These are phyloP conservation scores for Phytophthora nicotianae DNA, from an alignment of 352 stramenopile species.

Conservation along the genomic window DNA sequence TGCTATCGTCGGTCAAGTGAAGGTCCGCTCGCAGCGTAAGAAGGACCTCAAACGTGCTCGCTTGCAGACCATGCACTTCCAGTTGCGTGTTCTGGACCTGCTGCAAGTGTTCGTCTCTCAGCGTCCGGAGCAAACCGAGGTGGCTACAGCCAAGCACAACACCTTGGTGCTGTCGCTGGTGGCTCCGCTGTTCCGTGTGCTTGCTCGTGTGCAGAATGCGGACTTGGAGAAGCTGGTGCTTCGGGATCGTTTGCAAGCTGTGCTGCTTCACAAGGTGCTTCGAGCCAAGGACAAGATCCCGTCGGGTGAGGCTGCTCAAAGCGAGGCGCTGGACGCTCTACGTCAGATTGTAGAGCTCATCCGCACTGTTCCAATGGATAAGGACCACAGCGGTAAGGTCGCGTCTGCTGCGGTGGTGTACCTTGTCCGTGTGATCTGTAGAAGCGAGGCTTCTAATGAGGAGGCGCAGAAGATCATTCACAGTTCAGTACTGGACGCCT, in stretches of 20 bases:
- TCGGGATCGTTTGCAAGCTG: slow-evolving; percentile 69
- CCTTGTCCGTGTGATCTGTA: slow-evolving; percentile 58
- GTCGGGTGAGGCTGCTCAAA: slow-evolving; percentile 19
- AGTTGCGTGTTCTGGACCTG: slow-evolving; percentile 83
- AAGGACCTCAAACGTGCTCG: slow-evolving; percentile 71
- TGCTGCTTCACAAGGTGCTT: slow-evolving; percentile 75
- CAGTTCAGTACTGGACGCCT: slow-evolving; percentile 49
- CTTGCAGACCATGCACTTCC: slow-evolving; percentile 83
- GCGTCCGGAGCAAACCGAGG: slow-evolving; percentile 23
- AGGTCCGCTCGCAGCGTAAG: slow-evolving; percentile 74
- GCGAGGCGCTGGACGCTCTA: slow-evolving; percentile 41
- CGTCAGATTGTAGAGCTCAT: slow-evolving; percentile 49
- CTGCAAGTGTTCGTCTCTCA: slow-evolving; percentile 71
- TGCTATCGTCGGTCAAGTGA: slow-evolving; percentile 81
- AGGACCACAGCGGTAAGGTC: slow-evolving; percentile 66
- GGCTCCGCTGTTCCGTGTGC: slow-evolving; percentile 65
- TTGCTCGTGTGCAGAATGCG: slow-evolving; percentile 55
- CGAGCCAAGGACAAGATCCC: slow-evolving; percentile 55
- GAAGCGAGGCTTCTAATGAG: slow-evolving; percentile 16
- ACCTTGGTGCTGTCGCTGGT: slow-evolving; percentile 55
- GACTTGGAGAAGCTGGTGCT: slow-evolving; percentile 75
- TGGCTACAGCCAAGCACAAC: slow-evolving; percentile 27
- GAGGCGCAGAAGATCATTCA: slow-evolving; percentile 41
- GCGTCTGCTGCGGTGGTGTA: slow-evolving; percentile 64
- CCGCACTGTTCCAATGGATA: slow-evolving; percentile 56